These are phyloP conservation scores for Tremella mesenterica DNA, from an alignment of 768 basidiomycete genomes.

Conservation along the genomic window DNA sequence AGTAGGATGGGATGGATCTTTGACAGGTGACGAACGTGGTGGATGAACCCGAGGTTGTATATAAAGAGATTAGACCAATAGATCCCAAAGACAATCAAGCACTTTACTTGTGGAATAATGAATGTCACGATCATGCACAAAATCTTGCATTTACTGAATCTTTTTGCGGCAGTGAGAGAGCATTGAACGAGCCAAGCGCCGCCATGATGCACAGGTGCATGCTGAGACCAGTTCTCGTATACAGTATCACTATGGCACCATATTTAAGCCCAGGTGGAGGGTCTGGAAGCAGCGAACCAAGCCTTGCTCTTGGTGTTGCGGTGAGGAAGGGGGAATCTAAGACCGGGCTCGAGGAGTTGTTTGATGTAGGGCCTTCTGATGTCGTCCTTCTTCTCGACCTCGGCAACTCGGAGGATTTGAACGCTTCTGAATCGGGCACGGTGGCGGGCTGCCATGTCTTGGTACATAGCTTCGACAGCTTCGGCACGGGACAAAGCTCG, in stretches of 20 bases:
- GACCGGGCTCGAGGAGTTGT: constrained; percentile 77
- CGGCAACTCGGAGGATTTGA: constrained; percentile 94
- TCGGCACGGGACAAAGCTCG: constrained; percentile 88
- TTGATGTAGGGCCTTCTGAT: constrained; percentile 95
- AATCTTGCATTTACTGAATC: no score
- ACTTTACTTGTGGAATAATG: no score
- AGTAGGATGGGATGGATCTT: constrained; percentile 48
- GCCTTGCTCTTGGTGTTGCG: constrained; percentile 49
- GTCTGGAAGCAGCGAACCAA: constrained; percentile 45
- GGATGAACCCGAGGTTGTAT: no score
- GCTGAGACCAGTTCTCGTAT: no score
- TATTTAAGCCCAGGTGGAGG: constrained; percentile 16
- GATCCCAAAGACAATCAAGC: no score
- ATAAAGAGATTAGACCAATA: no score
- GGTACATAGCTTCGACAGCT: constrained; percentile 93
- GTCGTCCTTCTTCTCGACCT: constrained; percentile 85
- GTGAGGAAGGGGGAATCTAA: constrained; percentile 92
- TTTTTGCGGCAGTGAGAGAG: no score
- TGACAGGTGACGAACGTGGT: not conserved
- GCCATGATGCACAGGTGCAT: no score
- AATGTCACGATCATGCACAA: no score
- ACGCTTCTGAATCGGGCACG: constrained; percentile 99
- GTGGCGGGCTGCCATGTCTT: constrained; percentile 99
- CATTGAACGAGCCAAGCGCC: no score
- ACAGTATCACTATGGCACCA: no score